Evolutionary conservation across 1,284 basidiomycete genomes (phyloP), one percentile per base, ranked within the genome.

Genomic region (Rhodotorula sp.): DNA sequence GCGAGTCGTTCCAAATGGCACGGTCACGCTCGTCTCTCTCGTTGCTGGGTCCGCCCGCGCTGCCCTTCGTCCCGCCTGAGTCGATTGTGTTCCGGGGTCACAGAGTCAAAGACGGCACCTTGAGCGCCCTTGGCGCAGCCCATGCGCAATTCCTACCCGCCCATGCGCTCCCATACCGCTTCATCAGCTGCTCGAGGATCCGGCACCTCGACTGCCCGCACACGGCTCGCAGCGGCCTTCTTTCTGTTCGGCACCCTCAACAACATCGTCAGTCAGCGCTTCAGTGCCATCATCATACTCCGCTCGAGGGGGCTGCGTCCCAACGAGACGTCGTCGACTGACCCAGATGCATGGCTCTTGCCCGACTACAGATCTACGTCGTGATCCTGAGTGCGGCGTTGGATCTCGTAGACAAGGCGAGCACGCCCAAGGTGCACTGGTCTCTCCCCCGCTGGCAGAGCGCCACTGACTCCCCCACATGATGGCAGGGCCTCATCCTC

Each of bases 341-440:
- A 63, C 61, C 56, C 34, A 14, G 16, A 17, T 16, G 17, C 54
- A 41, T 16, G 54, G 1, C 4, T 27, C 72, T 77, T 25, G 34
- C 34, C 34, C 34, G 8, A 12, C 27, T 21, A 2, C 49, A 63
- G 62, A 64, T 67, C 62, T 97, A 98, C 81, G 95, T 98, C 49
- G 91, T 99, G 76, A 97, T 98, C 74, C 87, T 98, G 41, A 96
- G 93, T 1, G 96, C 96, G 8, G 96, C 96, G 0, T 85, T 97
- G 21, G 96, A 99, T 81, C 86, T 99, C 7, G 93, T 98, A 0
- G 92, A 95, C 7, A 87, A 72, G 27, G 73, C 91, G 0, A 87
- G 89, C 7, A 93, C 91, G 0, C 93, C 93, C 0, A 92, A 92
- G 65, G 78, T 75, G 23, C 52, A 58, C 17, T 44, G 52, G 7